Conservation (phyloP, 345 rosid species). For the Brassica napus region Da-Ae NC_063448.1:1566501-1567000, state of each 20-base stretch:
- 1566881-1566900: not conserved
- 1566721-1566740: conserved; percentile 6
- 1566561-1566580: conserved; percentile 1
- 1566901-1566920: conserved; percentile 7
- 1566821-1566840: conserved; percentile 99
- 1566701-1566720: not conserved
- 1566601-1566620: not conserved
- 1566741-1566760: conserved; percentile 32
- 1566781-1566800: conserved; percentile 98
- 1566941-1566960: conserved; percentile 15
- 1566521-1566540: conserved; percentile 38
- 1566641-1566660: not conserved
- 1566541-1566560: conserved; percentile 14
- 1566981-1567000: conserved; percentile 63
- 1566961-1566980: conserved; percentile 80
- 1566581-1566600: not conserved
- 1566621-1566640: conserved; percentile 7
- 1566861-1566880: conserved; percentile 19
- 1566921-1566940: not conserved
- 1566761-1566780: conserved; percentile 88
- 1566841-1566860: conserved; percentile 87
- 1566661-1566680: not conserved
- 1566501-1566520: conserved; percentile 98
- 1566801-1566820: conserved; percentile 98
- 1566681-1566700: conserved; percentile 1